Percentiles rank a stretch among this genome's conserved stretches.
Evolutionary conservation across 108 stramenopile species (phyloP).

Genomic region (Nitzschia sp.): DNA sequence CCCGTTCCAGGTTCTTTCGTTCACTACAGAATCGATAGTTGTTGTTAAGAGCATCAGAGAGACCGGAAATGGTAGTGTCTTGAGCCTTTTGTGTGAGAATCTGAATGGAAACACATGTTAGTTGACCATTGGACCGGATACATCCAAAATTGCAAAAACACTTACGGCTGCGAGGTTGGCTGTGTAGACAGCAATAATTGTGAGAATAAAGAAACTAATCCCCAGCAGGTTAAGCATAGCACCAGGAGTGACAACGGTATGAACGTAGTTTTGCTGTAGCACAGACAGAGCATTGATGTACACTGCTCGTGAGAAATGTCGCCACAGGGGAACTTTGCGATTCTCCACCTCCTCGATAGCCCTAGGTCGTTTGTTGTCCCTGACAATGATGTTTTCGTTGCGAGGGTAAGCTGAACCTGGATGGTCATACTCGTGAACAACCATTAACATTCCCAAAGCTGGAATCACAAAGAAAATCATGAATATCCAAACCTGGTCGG

Average conservation of each 20-base stretch:
- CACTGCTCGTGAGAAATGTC: background rate
- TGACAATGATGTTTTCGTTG: conserved; percentile 9
- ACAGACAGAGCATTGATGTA: conserved; percentile 20
- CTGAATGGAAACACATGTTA: background rate
- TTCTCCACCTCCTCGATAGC: background rate
- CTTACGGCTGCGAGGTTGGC: conserved; percentile 30
- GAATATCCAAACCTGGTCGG: conserved; percentile 16
- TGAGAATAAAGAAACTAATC: conserved; percentile 28
- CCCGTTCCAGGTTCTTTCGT: conserved; percentile 18
- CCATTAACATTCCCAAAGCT: conserved; percentile 6
- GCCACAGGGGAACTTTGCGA: background rate
- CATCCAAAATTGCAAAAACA: conserved; percentile 2
- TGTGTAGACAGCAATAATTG: conserved; percentile 30
- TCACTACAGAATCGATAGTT: conserved; percentile 26
- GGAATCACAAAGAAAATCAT: conserved; percentile 27
- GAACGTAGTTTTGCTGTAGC: conserved; percentile 10
- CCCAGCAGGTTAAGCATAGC: conserved; percentile 19
- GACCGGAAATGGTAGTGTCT: background rate
- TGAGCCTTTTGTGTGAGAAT: conserved; percentile 1
- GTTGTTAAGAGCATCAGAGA: conserved; percentile 17
- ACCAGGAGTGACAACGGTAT: conserved; percentile 15
- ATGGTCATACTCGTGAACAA: conserved; percentile 21
- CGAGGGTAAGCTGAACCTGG: conserved; percentile 12
- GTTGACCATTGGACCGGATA: background rate
- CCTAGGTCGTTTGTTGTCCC: background rate